Evolutionary conservation across 352 stramenopile species (phyloP).

Genomic region (Halophytophthora batemanensis): DNA sequence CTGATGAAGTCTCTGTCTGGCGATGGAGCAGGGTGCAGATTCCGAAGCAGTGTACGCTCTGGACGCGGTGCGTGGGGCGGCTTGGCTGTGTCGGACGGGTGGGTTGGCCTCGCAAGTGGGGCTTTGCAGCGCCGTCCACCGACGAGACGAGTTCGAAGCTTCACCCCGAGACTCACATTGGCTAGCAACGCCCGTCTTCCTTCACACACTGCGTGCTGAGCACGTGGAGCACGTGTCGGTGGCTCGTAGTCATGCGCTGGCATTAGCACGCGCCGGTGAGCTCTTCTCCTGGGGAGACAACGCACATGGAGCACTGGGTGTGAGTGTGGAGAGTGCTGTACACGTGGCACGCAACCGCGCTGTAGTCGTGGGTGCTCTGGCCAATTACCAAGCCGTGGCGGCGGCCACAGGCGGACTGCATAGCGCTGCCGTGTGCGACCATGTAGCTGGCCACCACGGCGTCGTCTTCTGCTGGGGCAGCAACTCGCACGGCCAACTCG

Average conservation of each 20-base stretch:
- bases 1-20: slow-evolving; percentile 6
- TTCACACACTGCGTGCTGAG: slow-evolving; percentile 59
- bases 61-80: slow-evolving; percentile 42
- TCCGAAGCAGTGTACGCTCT: slow-evolving; percentile 72
- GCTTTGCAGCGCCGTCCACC: slow-evolving; percentile 41
- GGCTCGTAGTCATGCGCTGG: slow-evolving; percentile 59
- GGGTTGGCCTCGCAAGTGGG: slow-evolving; percentile 64
- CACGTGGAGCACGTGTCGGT: slow-evolving; percentile 55
- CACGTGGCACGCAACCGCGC: slow-evolving; percentile 53
- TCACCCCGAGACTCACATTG: slow-evolving; percentile 56
- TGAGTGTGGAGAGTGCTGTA: slow-evolving; percentile 37
- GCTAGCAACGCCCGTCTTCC: slow-evolving; percentile 66
- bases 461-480: slow-evolving; percentile 76
- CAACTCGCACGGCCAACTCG: slow-evolving; percentile 71
- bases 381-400: slow-evolving; percentile 54
- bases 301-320: slow-evolving; percentile 83
- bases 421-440: slow-evolving; percentile 61
- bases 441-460: slow-evolving; percentile 58
- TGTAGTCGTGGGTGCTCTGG: slow-evolving; percentile 44
- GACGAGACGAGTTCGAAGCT: slow-evolving; percentile 40
- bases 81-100: slow-evolving; percentile 77
- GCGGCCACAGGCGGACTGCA: slow-evolving; percentile 63
- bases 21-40: slow-evolving; percentile 43
- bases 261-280: slow-evolving; percentile 73
- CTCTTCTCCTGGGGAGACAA: slow-evolving; percentile 96